Evolutionary conservation across 495 filamentous ascomycete genomes (phyloP).

Genomic region (Trichocladium uniseriatum): DNA sequence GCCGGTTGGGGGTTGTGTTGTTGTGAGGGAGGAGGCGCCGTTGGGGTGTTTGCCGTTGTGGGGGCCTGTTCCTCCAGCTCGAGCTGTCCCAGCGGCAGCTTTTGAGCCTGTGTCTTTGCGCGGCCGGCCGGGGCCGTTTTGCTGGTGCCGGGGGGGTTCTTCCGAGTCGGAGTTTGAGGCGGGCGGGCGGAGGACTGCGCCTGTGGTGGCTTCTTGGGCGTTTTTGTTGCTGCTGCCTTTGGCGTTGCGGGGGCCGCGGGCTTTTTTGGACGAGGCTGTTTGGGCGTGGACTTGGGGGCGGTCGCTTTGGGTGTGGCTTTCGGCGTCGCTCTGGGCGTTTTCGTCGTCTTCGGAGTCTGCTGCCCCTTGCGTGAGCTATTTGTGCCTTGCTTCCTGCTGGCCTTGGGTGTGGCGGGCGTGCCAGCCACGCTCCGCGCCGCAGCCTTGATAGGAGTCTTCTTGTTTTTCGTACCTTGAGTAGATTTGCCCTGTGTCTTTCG

Average conservation of each 20-base stretch:
- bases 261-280: background rate
- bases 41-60: background rate
- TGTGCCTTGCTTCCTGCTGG: background rate
- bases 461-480: constrained; percentile 11
- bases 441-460: background rate
- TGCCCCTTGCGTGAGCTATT: constrained; percentile 6
- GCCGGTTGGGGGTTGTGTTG: background rate
- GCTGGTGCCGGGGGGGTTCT: background rate
- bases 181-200: constrained; percentile 1
- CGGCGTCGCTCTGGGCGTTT: background rate
- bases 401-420: constrained; percentile 2
- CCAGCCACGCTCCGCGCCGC: background rate
- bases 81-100: background rate
- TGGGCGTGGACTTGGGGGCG: too few species aligned
- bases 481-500: constrained; percentile 7
- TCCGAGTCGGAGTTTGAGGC: background rate
- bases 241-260: background rate
- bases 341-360: background rate
- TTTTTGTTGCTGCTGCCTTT: background rate
- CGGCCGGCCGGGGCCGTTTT: background rate
- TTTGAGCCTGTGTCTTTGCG: background rate
- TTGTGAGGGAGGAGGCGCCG: background rate
- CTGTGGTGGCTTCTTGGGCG: background rate
- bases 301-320: too few species aligned
- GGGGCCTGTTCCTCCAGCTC: constrained; percentile 2